A percentile compares a stretch with the other conserved stretches of the same genome.
These are phyloP conservation scores for Wickerhamiella vanderwaltii DNA, from an alignment of 805 yeast species.

Conservation along the genomic window DNA sequence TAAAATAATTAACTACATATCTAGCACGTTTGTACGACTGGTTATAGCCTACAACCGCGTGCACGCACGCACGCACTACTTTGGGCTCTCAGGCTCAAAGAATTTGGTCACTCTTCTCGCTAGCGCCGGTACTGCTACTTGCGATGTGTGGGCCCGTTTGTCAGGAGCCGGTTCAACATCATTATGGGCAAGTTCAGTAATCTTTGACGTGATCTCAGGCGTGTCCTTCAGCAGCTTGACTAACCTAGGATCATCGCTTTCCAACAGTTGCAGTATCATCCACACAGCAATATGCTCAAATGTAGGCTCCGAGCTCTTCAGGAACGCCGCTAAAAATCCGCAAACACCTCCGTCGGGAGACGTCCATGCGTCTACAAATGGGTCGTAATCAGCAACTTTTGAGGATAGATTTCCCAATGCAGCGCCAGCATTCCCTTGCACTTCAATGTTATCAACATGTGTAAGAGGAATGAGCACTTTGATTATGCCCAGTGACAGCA, in stretches of 20 bases:
- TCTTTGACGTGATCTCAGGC: conserved; percentile 26
- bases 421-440: conserved; percentile 97
- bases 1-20: no score
- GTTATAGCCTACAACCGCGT: no score
- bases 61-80: not conserved
- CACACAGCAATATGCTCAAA: conserved; percentile 97
- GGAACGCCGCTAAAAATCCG: conserved; percentile 69
- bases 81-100: conserved; percentile 9
- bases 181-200: conserved; percentile 27
- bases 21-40: no score
- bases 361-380: conserved; percentile 67
- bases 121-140: conserved; percentile 29
- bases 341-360: conserved; percentile 73
- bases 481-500: conserved; percentile 71
- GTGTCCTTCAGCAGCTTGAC: conserved; percentile 25
- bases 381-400: conserved; percentile 70
- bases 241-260: conserved; percentile 62
- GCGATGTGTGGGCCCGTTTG: conserved; percentile 24
- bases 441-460: conserved; percentile 76
- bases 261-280: conserved; percentile 88
- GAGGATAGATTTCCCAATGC: conserved; percentile 94
- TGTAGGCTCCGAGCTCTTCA: conserved; percentile 76
- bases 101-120: conserved; percentile 25
- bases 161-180: conserved; percentile 21
- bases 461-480: conserved; percentile 89